Evolutionary conservation across 2,329 filamentous ascomycete genomes (phyloP).

Genomic region (Colletotrichum coccodes): DNA sequence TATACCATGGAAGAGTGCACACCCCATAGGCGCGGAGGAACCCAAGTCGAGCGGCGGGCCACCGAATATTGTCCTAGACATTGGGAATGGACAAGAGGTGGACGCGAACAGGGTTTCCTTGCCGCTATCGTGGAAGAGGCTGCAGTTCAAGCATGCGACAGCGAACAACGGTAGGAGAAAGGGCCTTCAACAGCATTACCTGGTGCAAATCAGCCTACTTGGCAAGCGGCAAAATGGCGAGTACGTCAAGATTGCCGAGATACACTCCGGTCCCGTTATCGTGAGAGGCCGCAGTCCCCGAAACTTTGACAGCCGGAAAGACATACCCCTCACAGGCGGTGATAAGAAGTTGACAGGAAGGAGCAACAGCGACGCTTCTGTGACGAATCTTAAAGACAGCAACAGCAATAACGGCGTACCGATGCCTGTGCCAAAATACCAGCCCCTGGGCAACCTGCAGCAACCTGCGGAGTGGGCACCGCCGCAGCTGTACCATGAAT

Average conservation of each 20-base stretch:
- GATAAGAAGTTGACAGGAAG: constrained; percentile 60
- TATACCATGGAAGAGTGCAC: constrained; percentile 91
- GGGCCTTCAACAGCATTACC: constrained; percentile 94
- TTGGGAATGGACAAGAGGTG: constrained; percentile 71
- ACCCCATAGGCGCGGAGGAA: constrained; percentile 61
- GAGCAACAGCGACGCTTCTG: constrained; percentile 44
- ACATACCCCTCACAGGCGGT: constrained; percentile 74
- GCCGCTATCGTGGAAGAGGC: constrained; percentile 89
- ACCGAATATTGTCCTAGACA: constrained; percentile 64
- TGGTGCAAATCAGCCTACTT: constrained; percentile 85
- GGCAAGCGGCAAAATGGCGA: constrained; percentile 78
- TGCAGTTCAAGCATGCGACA: constrained; percentile 96
- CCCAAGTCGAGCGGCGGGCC: constrained; percentile 61
- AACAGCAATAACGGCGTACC: constrained; percentile 28
- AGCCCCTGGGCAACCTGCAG: constrained; percentile 46
- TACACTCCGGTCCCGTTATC: constrained; percentile 92
- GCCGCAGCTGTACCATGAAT: constrained; percentile 48
- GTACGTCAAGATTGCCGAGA: constrained; percentile 80
- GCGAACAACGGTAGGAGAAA: constrained; percentile 96
- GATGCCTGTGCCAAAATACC: constrained; percentile 36
- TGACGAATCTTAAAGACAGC: constrained; percentile 35
- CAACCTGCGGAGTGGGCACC: constrained; percentile 58
- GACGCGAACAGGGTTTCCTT: constrained; percentile 83
- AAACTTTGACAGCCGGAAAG: constrained; percentile 93
- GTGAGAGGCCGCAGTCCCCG: constrained; percentile 91